Evolutionary conservation across 78 protist genomes (phyloP), one percentile per base, ranked within the genome.

Genomic region (Dictyostelium purpureum): DNA sequence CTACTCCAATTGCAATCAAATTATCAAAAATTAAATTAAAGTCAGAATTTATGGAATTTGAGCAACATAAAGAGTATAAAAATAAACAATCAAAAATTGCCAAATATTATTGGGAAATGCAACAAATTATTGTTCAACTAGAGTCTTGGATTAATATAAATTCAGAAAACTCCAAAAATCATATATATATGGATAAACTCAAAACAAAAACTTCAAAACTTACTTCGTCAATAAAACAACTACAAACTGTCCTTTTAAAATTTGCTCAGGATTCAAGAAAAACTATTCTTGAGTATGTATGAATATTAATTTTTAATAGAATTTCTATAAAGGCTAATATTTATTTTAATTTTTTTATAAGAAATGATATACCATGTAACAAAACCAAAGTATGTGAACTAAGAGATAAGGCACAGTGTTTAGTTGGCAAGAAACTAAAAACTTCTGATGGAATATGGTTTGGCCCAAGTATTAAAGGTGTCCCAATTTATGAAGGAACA

Each of bases 401-500:
- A 28, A 59, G 24, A 59, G 4, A 24, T 11, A 59, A 28, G 4
- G 4, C 38, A 28, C 69, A 59, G 24, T 33, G 24, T 7, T 24
- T 59, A 2, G 24, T 59, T 59, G 69, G 69, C 2, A 24, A 2
- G 10, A 28, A 5, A 59, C 24, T 59, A 0, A 26, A 40, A 37
- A 77, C 61, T 63, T 57, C 35, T 19, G 47, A 42, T 7, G 82
- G 61, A 19, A 9, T 5, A 21, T 77, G 82, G 82, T 38, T 40
- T 6, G 82, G 82, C 24, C 71, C 82, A 59, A 42, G 11, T 47
- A 63, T 77, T 19, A 38, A 77, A n/a, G 21, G 21, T n/a, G 18
- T 49, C 6, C 82, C 82, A 77, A 63, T 24, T 11, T 77, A 77
- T 49, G 40, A 6, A 9, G 82, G 82, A 38, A 42, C 19, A 2